Evolutionary conservation across 1,284 basidiomycete genomes (phyloP).

Genomic region (Agaricales sp.): DNA sequence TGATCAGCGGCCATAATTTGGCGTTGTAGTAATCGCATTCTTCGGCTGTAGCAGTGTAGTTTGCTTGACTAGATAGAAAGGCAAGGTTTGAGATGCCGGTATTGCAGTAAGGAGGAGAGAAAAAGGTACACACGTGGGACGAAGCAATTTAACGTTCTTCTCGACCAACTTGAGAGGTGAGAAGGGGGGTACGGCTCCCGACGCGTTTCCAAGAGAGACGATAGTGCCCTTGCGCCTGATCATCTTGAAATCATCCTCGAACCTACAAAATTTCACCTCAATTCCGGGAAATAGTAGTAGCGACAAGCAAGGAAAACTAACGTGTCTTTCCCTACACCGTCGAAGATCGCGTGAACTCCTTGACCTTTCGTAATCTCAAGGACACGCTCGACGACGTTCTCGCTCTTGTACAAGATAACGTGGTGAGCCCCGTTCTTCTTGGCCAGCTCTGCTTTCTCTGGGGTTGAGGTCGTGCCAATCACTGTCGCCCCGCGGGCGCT

Average conservation of each 20-base stretch:
- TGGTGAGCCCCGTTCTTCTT: conserved; percentile 76
- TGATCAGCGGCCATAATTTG: conserved; percentile 60
- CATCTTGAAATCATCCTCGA: conserved; percentile 76
- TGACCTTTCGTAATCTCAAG: conserved; percentile 72
- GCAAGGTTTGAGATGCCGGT: not conserved
- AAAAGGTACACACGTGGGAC: conserved; percentile 53
- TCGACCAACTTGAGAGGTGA: conserved; percentile 62
- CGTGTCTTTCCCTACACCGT: conserved; percentile 93
- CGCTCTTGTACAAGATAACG: conserved; percentile 73
- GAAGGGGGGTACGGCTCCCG: conserved; percentile 70
- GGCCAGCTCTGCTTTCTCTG: conserved; percentile 80
- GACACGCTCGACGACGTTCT: conserved; percentile 65
- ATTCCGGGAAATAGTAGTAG: conserved; percentile 2
- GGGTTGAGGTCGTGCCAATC: conserved; percentile 89
- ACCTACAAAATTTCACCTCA: conserved; percentile 31
- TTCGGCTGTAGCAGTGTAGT: conserved; percentile 64
- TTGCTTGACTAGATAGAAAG: conserved; percentile 32
- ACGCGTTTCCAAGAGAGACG: conserved; percentile 89
- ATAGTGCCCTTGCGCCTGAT: conserved; percentile 76
- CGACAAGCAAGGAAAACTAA: conserved; percentile 24
- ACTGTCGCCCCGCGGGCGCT: conserved; percentile 75
- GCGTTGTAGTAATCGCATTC: conserved; percentile 60
- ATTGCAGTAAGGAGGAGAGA: too few relatives aligned
- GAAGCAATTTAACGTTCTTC: conserved; percentile 78
- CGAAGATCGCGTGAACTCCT: conserved; percentile 83